A percentile compares a stretch with the other conserved stretches of the same genome.
These are phyloP conservation scores for Lentinula raphanica DNA, from an alignment of 768 basidiomycete genomes.

Conservation along the genomic window DNA sequence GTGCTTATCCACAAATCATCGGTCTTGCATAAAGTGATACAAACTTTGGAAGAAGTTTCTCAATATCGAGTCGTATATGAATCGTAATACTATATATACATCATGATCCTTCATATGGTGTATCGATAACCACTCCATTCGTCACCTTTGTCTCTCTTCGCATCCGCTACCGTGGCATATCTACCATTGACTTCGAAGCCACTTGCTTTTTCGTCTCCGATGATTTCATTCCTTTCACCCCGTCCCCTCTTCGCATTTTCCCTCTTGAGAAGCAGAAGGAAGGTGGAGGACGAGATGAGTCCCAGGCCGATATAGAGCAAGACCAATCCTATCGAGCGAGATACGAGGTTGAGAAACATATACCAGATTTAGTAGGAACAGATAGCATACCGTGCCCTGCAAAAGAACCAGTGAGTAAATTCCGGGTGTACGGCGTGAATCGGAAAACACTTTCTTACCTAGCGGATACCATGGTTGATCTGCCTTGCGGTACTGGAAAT, in stretches of 20 bases:
- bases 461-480: slow-evolving; percentile 68
- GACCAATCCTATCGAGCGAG: slow-evolving; percentile 50
- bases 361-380: background rate
- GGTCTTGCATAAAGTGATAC: too few relatives aligned
- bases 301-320: slow-evolving; percentile 70
- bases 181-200: slow-evolving; percentile 48
- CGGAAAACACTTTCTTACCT: slow-evolving; percentile 18
- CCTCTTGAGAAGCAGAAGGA: slow-evolving; percentile 38
- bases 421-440: background rate
- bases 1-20: too few relatives aligned
- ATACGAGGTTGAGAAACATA: background rate
- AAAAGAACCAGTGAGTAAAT: background rate
- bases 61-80: too few relatives aligned
- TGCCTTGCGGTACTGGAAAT: slow-evolving; percentile 54
- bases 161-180: slow-evolving; percentile 55
- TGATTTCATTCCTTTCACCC: slow-evolving; percentile 66
- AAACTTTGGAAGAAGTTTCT: too few relatives aligned
- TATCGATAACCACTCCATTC: slow-evolving; percentile 75
- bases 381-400: slow-evolving; percentile 23
- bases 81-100: too few relatives aligned
- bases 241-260: slow-evolving; percentile 66
- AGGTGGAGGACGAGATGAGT: slow-evolving; percentile 38
- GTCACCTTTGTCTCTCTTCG: slow-evolving; percentile 67
- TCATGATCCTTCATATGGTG: slow-evolving; percentile 47
- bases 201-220: slow-evolving; percentile 38